Percentiles rank a stretch among this genome's conserved stretches.
Conservation (phyloP, 169 alveolate genomes). For the Babesia ovata region DNA sequence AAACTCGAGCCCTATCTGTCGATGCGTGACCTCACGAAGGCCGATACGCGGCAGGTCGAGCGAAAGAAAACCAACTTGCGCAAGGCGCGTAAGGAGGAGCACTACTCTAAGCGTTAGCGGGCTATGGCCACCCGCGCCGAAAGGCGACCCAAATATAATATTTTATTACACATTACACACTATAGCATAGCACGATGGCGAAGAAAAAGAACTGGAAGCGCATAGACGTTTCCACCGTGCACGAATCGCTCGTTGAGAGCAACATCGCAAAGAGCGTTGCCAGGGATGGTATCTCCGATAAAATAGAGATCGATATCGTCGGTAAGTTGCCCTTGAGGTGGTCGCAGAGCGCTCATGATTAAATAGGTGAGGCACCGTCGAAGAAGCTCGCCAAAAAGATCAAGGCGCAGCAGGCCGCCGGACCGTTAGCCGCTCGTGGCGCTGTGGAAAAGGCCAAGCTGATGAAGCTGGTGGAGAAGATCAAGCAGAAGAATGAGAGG, state of each 20-base stretch:
- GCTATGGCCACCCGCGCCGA: not conserved
- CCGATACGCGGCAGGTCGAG: slow-evolving; percentile 65
- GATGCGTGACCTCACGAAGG: slow-evolving; percentile 32
- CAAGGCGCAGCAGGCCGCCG: slow-evolving; percentile 2
- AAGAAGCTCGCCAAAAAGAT: slow-evolving; percentile 22
- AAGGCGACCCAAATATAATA: not conserved
- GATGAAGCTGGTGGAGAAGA: slow-evolving; percentile 7
- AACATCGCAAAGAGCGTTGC: slow-evolving; percentile 38
- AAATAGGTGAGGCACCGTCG: slow-evolving; percentile 24
- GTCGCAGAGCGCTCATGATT: not conserved
- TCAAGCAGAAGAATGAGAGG: slow-evolving; percentile 4
- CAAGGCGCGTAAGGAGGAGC: slow-evolving; percentile 69
- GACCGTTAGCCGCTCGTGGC: slow-evolving; percentile 11
- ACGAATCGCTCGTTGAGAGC: slow-evolving; percentile 39
- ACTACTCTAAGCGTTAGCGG: slow-evolving; percentile 64
- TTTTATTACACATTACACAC: not conserved
- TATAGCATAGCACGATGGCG: not conserved
- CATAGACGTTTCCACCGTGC: slow-evolving; percentile 40
- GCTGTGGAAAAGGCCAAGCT: slow-evolving; percentile 24
- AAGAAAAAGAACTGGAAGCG: slow-evolving; percentile 41
- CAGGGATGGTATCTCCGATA: slow-evolving; percentile 14
- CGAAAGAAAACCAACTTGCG: slow-evolving; percentile 68
- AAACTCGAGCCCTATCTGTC: slow-evolving; percentile 66
- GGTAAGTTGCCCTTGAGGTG: not conserved
- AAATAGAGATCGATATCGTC: slow-evolving; percentile 15